These are phyloP conservation scores for Wallemia mellicola DNA, from an alignment of 1,284 basidiomycete species.

Conservation along the genomic window DNA sequence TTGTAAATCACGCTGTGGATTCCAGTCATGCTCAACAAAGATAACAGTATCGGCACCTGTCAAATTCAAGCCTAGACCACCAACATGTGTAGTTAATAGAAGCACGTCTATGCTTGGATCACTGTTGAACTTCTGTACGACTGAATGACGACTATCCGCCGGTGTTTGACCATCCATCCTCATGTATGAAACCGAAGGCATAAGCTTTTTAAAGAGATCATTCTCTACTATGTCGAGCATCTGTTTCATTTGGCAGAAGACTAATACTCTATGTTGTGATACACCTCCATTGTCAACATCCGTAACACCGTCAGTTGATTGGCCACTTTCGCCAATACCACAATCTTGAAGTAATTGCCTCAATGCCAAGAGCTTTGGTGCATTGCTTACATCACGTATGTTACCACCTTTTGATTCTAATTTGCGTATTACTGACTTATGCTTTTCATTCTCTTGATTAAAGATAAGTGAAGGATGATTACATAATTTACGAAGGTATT, in stretches of 20 bases:
- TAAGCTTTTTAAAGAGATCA: constrained; percentile 63
- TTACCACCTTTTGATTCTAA: constrained; percentile 15
- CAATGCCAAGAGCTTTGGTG: constrained; percentile 64
- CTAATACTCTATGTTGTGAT: constrained; percentile 84
- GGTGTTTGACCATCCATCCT: constrained; percentile 77
- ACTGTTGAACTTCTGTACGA: constrained; percentile 91
- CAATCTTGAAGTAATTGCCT: constrained; percentile 84
- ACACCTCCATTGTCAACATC: constrained; percentile 20
- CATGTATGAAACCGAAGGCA: constrained; percentile 96
- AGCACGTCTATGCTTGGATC: constrained; percentile 95
- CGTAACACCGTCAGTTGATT: constrained; percentile 18
- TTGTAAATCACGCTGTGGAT: constrained; percentile 97
- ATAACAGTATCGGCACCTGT: constrained; percentile 98
- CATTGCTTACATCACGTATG: constrained; percentile 55
- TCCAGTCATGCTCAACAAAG: constrained; percentile 99
- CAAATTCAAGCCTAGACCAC: constrained; percentile 77
- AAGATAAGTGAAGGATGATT: constrained; percentile 82
- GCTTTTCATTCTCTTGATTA: constrained; percentile 31
- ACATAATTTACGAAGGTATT: constrained; percentile 89
- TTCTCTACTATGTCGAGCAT: constrained; percentile 96
- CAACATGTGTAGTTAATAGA: constrained; percentile 83
- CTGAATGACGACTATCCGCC: constrained; percentile 61
- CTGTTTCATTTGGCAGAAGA: constrained; percentile 97
- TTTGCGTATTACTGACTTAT: constrained; percentile 31
- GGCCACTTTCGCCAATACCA: constrained; percentile 43